phyloP scores from a whole-genome alignment of 495 filamentous ascomycete species.

The Venustampulla echinocandica region DNA sequence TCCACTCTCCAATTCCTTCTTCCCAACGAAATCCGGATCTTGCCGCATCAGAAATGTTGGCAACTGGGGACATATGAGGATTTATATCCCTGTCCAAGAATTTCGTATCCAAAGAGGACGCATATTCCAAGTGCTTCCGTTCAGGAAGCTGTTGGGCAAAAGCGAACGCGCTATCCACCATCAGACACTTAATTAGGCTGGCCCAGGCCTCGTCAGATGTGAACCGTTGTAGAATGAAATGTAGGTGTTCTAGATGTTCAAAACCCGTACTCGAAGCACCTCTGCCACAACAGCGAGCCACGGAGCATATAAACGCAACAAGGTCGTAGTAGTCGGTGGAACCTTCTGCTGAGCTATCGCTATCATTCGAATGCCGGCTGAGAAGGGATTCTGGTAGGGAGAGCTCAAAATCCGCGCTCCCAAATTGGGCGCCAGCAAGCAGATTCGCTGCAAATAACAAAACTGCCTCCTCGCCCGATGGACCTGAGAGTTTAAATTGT shows the following conservation, averaged over 20 bases:
- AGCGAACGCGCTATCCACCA: slow-evolving; percentile 20
- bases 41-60: neutral
- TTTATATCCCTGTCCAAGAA: slow-evolving; percentile 2
- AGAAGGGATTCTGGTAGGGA: slow-evolving; percentile 2
- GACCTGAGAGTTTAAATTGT: neutral
- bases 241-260: slow-evolving; percentile 27
- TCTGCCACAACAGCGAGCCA: slow-evolving; percentile 29
- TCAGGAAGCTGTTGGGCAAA: slow-evolving; percentile 17
- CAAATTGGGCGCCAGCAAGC: neutral
- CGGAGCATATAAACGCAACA: slow-evolving; percentile 25
- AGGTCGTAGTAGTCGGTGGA: slow-evolving; percentile 17
- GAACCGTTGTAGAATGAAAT: slow-evolving; percentile 1
- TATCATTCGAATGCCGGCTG: neutral
- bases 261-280: slow-evolving; percentile 27
- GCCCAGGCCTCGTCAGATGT: neutral
- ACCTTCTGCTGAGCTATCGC: neutral
- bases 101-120: slow-evolving; percentile 8
- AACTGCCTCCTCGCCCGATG: neutral
- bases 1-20: slow-evolving; percentile 48
- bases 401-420: neutral
- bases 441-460: slow-evolving; percentile 13
- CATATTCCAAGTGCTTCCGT: slow-evolving; percentile 19
- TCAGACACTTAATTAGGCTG: slow-evolving; percentile 8
- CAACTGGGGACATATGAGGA: neutral
- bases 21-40: slow-evolving; percentile 37